Percentiles rank a stretch among this genome's conserved stretches.
These are phyloP conservation scores for Cutaneotrichosporon sp. DNA, from an alignment of 1,284 basidiomycete species.

Conservation along the genomic window DNA sequence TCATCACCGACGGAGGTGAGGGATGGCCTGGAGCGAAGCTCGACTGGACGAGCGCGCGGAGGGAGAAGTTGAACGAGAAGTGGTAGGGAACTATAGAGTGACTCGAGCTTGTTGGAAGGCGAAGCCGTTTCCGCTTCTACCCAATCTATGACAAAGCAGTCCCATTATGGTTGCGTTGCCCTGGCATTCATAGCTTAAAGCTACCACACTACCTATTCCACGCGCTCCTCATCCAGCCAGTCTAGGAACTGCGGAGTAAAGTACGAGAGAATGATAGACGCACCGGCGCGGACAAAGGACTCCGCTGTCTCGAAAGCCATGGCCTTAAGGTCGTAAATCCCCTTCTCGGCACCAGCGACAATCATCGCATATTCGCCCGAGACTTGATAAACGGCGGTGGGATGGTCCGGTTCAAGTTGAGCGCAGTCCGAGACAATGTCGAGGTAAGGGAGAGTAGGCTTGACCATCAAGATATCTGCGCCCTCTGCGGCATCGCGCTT, in stretches of 20 bases:
- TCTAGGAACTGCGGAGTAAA: constrained; percentile 94
- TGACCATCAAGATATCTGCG: constrained; percentile 99
- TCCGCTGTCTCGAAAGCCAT: constrained; percentile 94
- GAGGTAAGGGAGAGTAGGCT: constrained; percentile 91
- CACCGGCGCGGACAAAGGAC: constrained; percentile 85
- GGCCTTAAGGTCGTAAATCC: constrained; percentile 81
- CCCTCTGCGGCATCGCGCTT: constrained; percentile 86
- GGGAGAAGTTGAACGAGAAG: too few relatives aligned
- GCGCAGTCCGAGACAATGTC: constrained; percentile 91
- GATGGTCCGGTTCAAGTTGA: constrained; percentile 74
- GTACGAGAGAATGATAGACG: constrained; percentile 84
- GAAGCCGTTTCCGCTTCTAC: too few relatives aligned
- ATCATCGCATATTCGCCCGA: constrained; percentile 98
- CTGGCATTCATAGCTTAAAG: too few relatives aligned
- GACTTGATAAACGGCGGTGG: constrained; percentile 92
- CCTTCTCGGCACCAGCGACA: constrained; percentile 84
- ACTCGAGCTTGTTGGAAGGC: background rate
- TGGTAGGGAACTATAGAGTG: constrained; percentile 14
- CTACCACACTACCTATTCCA: background rate
- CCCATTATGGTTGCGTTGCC: too few relatives aligned
- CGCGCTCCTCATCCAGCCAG: constrained; percentile 61
- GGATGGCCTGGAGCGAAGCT: constrained; percentile 36
- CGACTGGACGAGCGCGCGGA: too few relatives aligned
- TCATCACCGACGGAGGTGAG: constrained; percentile 29
- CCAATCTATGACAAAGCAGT: background rate